These are phyloP conservation scores for Aspergillus versicolor DNA, from an alignment of 2,329 filamentous ascomycete genomes.

Conservation along the genomic window DNA sequence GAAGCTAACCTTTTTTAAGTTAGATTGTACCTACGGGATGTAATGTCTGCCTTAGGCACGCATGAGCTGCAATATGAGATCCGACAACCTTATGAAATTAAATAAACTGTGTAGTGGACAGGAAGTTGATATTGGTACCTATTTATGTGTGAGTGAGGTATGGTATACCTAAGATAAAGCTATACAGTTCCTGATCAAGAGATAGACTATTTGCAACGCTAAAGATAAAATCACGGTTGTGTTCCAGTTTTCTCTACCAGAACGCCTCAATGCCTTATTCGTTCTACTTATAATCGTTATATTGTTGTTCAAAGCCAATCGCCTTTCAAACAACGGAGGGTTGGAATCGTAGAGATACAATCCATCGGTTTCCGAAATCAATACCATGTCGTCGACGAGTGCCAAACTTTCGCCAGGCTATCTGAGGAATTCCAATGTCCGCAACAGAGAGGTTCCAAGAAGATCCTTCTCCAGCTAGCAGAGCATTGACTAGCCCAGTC, in stretches of 20 bases:
- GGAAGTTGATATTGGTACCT: neutral
- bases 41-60: constrained; percentile 1
- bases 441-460: constrained; percentile 78
- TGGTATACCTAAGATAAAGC: neutral
- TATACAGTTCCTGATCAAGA: neutral
- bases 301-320: neutral
- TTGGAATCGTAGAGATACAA: constrained; percentile 64
- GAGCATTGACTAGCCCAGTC: constrained; percentile 74
- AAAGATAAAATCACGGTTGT: neutral
- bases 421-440: constrained; percentile 80
- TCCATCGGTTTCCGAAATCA: constrained; percentile 85
- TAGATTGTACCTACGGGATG: neutral
- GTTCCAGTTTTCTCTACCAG: constrained; percentile 8
- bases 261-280: constrained; percentile 13
- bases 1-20: neutral
- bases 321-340: constrained; percentile 25
- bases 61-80: no score
- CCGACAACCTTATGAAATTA: neutral
- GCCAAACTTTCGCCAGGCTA: constrained; percentile 81
- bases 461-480: constrained; percentile 59
- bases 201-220: neutral
- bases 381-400: constrained; percentile 79
- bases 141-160: neutral
- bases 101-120: neutral
- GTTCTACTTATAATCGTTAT: constrained; percentile 14